Conservation (phyloP, 1,139 yeast genomes). For the Blastobotrys raffinosifermentans region DNA sequence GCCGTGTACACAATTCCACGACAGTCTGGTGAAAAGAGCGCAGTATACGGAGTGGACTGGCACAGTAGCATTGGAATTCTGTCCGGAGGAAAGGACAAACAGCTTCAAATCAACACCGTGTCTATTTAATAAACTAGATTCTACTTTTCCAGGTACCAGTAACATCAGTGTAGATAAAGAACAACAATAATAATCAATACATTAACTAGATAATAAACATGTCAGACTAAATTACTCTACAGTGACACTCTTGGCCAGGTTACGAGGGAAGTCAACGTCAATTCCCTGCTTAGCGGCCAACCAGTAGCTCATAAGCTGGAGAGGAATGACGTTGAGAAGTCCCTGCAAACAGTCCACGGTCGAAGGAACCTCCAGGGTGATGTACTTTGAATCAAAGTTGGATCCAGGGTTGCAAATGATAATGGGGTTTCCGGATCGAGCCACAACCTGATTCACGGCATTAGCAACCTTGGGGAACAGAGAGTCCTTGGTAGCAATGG, state of each 20-base stretch:
- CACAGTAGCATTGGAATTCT: constrained; percentile 70
- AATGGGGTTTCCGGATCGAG: constrained; percentile 96
- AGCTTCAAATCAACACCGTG: constrained; percentile 66
- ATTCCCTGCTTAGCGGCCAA: constrained; percentile 92
- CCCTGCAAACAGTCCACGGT: constrained; percentile 99
- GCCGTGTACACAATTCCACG: constrained; percentile 83
- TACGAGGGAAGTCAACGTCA: constrained; percentile 98
- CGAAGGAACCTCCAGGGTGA: constrained; percentile 78
- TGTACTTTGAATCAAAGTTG: constrained; percentile 34
- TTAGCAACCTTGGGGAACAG: constrained; percentile 94
- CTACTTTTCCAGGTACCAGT: background rate
- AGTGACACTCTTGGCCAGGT: constrained; percentile 96
- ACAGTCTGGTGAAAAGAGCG: constrained; percentile 44
- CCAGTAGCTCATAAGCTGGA: constrained; percentile 97
- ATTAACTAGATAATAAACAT: constrained; percentile 3
- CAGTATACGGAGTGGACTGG: constrained; percentile 89
- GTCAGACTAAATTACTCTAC: constrained; percentile 53
- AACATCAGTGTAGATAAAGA: background rate
- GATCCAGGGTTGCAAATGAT: constrained; percentile 90
- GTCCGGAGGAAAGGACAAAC: constrained; percentile 92
- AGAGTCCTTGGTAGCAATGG: constrained; percentile 96
- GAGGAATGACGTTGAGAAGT: constrained; percentile 84
- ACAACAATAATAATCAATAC: background rate
- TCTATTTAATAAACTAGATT: constrained; percentile 4
- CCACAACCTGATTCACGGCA: constrained; percentile 94